Evolutionary conservation across 2,329 filamentous ascomycete species (phyloP), one percentile per base, ranked within the genome.

Genomic region (Penicillium nordicum): DNA sequence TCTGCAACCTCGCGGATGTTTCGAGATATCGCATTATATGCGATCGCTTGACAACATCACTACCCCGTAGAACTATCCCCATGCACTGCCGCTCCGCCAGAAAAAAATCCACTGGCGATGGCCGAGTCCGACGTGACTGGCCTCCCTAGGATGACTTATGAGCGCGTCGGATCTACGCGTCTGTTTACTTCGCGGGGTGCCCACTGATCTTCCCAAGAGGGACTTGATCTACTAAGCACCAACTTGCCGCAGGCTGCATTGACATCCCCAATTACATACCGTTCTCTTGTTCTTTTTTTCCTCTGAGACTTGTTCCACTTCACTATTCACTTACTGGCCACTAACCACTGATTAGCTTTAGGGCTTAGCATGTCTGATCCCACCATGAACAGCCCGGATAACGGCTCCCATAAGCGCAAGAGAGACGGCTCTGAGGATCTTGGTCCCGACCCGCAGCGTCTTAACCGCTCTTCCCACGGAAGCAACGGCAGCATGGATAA

Each of bases 391-490:
- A 64, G 68, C 55, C 64, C 73, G 30, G 74, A 76, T 60, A 65
- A 66, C 55, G 67, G 65, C 54, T 58, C 65, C 12, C 64, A 73
- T 61, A 77, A 77, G 63, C 69, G 75, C 52, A 77, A 77, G 66
- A 74, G 75, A 41, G 73, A 75, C 32, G 68, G 65, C 57, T 71
- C 68, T 32, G 73, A 76, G 48, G 74, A 72, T 54, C 57, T 71
- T 44, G 75, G 74, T 11, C 70, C 72, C 43, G 75, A 77, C 53
- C 56, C 67, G 37, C 74, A 76, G 61, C 74, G 75, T 32, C 49
- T 76, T 50, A 74, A 74, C 50, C 71, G 73, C 51, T 74, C 74
- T 37, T 73, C 74, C 29, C 72, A 75, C 56, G 72, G 69, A 45
- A 74, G 72, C 56, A 74, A 73, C 60, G 71, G 72, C 58, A 76